Percentiles rank a stretch among this genome's conserved stretches.
These are phyloP conservation scores for Geotrichum bryndzae DNA, from an alignment of 1,139 yeast species.

Conservation along the genomic window DNA sequence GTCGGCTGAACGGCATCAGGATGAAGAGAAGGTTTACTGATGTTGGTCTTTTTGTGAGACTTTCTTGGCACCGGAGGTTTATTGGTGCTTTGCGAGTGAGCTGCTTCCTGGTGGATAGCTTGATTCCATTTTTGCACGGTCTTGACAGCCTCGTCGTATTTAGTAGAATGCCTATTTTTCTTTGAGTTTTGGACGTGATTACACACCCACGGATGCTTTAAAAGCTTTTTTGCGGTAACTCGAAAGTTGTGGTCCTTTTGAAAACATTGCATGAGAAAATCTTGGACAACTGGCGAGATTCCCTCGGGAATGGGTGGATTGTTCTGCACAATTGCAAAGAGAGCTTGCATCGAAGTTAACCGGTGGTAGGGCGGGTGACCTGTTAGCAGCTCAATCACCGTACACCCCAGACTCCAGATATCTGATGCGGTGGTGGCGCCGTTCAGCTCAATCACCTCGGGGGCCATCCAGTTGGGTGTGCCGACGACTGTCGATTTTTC, in stretches of 20 bases:
- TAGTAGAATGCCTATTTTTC: slow-evolving; percentile 14
- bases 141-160: slow-evolving; percentile 32
- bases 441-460: slow-evolving; percentile 69
- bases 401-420: slow-evolving; percentile 85
- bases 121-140: slow-evolving; percentile 33
- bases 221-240: slow-evolving; percentile 49
- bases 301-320: slow-evolving; percentile 71
- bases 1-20: neutral
- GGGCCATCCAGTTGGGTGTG: slow-evolving; percentile 87
- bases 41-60: neutral
- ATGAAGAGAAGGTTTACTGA: neutral
- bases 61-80: neutral
- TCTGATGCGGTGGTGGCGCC: slow-evolving; percentile 82
- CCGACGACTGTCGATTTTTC: slow-evolving; percentile 43
- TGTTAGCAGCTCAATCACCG: slow-evolving; percentile 77
- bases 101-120: slow-evolving; percentile 12
- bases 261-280: slow-evolving; percentile 70
- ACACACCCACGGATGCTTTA: slow-evolving; percentile 60
- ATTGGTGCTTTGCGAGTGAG: neutral
- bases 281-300: slow-evolving; percentile 44
- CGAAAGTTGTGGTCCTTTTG: slow-evolving; percentile 66
- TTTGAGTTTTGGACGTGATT: slow-evolving; percentile 8
- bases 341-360: slow-evolving; percentile 75
- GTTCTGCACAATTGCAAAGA: slow-evolving; percentile 89
- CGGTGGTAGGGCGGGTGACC: slow-evolving; percentile 87